Percentiles rank a stretch among this genome's conserved stretches.
These are phyloP conservation scores for Talaromyces adpressus DNA, from an alignment of 495 filamentous ascomycete genomes.

Conservation along the genomic window DNA sequence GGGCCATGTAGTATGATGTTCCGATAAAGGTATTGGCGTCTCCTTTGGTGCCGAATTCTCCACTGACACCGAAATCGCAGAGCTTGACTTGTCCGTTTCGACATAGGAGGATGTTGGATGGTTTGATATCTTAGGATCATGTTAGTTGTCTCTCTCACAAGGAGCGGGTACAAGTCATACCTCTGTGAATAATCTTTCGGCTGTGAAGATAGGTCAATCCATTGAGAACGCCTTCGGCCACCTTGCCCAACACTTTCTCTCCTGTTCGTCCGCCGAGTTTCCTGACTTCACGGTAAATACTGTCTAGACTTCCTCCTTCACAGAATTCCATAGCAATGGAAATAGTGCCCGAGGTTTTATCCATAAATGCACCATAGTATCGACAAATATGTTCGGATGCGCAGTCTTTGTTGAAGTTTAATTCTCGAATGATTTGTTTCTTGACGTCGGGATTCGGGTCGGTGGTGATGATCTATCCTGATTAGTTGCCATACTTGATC, in stretches of 20 bases:
- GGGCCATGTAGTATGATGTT: constrained; percentile 98
- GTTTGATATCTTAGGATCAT: constrained; percentile 72
- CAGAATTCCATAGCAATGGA: constrained; percentile 99
- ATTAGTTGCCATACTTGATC: not conserved
- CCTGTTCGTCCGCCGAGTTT: constrained; percentile 89
- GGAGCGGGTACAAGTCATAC: constrained; percentile 22
- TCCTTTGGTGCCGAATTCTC: constrained; percentile 96
- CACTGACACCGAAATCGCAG: constrained; percentile 95
- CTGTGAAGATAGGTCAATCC: constrained; percentile 94
- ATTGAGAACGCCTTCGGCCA: constrained; percentile 90
- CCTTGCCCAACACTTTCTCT: constrained; percentile 97
- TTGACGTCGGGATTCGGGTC: constrained; percentile 96
- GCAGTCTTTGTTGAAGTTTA: constrained; percentile 96
- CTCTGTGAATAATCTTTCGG: constrained; percentile 93
- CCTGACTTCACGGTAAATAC: constrained; percentile 95
- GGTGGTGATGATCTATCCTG: constrained; percentile 82
- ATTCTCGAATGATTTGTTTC: constrained; percentile 92
- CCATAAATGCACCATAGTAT: constrained; percentile 95
- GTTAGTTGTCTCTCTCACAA: not conserved
- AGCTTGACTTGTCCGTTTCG: constrained; percentile 92
- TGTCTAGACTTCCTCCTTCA: constrained; percentile 90
- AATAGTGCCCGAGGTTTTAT: constrained; percentile 87
- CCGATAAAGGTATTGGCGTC: constrained; percentile 99
- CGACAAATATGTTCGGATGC: constrained; percentile 89
- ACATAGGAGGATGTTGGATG: constrained; percentile 92